Evolutionary conservation across 2,329 filamentous ascomycete genomes (phyloP).

Genomic region (Claviceps sp.): DNA sequence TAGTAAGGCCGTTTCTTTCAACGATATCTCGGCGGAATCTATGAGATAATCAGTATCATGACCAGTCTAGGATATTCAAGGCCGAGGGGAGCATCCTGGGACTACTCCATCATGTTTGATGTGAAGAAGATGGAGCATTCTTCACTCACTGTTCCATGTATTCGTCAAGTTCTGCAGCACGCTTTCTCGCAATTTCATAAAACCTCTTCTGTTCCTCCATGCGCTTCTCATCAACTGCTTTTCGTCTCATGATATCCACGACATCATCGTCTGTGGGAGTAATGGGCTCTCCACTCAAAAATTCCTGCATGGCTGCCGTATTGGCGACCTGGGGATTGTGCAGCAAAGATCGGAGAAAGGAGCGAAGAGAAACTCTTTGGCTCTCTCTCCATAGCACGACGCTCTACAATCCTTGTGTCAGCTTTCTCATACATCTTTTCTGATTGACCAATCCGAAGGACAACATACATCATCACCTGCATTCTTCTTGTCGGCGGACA

Average conservation of each 20-base stretch:
- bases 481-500: conserved; percentile 8
- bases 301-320: conserved; percentile 73
- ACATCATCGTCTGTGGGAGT: conserved; percentile 69
- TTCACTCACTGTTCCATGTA: conserved; percentile 81
- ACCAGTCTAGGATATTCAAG: too few species aligned
- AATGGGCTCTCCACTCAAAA: conserved; percentile 61
- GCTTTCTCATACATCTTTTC: not conserved
- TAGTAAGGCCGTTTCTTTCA: conserved; percentile 72
- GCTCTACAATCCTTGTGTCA: conserved; percentile 24
- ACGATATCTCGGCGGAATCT: conserved; percentile 54
- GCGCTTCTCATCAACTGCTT: conserved; percentile 72
- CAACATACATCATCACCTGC: conserved; percentile 14
- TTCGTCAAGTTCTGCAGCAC: conserved; percentile 84
- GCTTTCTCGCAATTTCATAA: conserved; percentile 84
- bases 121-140: not conserved
- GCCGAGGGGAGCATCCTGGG: not conserved
- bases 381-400: conserved; percentile 68
- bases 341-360: conserved; percentile 76
- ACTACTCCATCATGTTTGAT: not conserved
- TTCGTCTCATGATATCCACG: conserved; percentile 66
- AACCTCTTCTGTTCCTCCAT: conserved; percentile 88
- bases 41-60: conserved; percentile 9
- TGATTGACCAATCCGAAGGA: not conserved
- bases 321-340: conserved; percentile 73
- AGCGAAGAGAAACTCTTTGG: conserved; percentile 80